phyloP scores from a whole-genome alignment of 495 filamentous ascomycete genomes.

The Cryomyces minteri region DNA sequence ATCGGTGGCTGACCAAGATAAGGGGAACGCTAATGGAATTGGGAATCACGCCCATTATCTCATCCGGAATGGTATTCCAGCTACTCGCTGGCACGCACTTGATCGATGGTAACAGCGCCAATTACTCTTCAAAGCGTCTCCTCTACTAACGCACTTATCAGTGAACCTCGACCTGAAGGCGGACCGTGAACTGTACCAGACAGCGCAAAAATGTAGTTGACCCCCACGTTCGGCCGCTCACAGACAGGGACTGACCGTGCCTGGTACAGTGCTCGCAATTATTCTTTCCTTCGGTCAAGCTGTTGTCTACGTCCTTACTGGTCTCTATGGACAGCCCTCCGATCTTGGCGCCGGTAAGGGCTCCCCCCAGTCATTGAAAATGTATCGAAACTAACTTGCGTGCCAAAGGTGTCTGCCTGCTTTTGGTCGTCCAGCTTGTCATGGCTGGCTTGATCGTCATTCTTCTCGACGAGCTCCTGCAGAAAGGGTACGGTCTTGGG shows the following conservation, averaged over 20 bases:
- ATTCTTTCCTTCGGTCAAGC: conserved; percentile 95
- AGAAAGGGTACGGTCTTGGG: conserved; percentile 98
- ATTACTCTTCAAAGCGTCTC: too few relatives aligned
- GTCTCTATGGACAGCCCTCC: conserved; percentile 89
- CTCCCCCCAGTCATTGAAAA: too few relatives aligned
- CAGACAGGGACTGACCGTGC: conserved; percentile 1
- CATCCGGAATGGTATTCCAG: conserved; percentile 99
- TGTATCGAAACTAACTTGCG: too few relatives aligned
- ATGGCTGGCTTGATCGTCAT: conserved; percentile 96
- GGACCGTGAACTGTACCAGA: conserved; percentile 98
- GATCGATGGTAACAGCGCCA: conserved; percentile 33
- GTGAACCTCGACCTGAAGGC: conserved; percentile 87
- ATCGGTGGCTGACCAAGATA: conserved; percentile 99
- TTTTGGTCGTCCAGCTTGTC: conserved; percentile 91
- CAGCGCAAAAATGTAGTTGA: conserved; percentile 59
- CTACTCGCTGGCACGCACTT: conserved; percentile 94
- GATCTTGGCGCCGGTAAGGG: conserved; percentile 69
- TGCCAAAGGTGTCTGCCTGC: conserved; percentile 53
- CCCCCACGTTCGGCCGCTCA: background rate
- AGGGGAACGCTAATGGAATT: conserved; percentile 97
- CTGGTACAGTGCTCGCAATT: conserved; percentile 56
- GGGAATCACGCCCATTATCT: conserved; percentile 98
- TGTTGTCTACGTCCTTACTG: conserved; percentile 91
- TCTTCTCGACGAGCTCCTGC: conserved; percentile 94
- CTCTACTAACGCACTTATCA: too few relatives aligned